Evolutionary conservation across 345 rosid genomes (phyloP).

Genomic region (Melastoma malabathricum): DNA sequence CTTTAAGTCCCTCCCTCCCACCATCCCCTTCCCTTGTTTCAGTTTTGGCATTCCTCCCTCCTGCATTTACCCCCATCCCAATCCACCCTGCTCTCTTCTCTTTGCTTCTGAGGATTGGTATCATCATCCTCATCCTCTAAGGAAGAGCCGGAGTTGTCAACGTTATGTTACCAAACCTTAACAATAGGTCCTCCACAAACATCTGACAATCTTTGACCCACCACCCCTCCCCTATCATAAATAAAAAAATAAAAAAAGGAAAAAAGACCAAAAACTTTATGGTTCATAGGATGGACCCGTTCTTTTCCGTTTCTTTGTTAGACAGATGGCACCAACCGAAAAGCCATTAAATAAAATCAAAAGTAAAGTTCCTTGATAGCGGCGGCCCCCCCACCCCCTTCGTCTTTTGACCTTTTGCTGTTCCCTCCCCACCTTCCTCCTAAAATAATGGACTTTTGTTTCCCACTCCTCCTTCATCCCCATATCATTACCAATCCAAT

Average conservation of each 20-base stretch:
- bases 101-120: too few relatives aligned
- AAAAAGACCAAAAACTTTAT: not conserved
- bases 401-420: conserved; percentile 5
- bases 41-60: too few relatives aligned
- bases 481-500: conserved; percentile 2
- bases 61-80: too few relatives aligned
- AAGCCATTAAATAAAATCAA: conserved; percentile 3
- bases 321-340: conserved; percentile 12
- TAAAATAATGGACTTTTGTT: conserved; percentile 2
- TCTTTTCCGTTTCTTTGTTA: not conserved
- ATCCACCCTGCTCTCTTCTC: too few relatives aligned
- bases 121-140: not conserved
- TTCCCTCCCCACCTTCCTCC: not conserved
- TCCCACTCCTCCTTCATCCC: not conserved
- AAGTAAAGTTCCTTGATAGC: not conserved
- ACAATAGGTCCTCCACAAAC: conserved; percentile 1
- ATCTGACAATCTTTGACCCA: not conserved
- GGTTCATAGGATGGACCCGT: not conserved
- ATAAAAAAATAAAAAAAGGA: not conserved
- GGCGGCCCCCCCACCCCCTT: conserved; percentile 7
- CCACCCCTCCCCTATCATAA: not conserved
- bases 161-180: conserved; percentile 1
- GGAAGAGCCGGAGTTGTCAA: not conserved
- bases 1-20: too few relatives aligned
- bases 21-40: too few relatives aligned